Percentiles rank a stretch among this genome's conserved stretches.
Evolutionary conservation across 495 filamentous ascomycete genomes (phyloP).

Genomic region (Penicillium fimorum): DNA sequence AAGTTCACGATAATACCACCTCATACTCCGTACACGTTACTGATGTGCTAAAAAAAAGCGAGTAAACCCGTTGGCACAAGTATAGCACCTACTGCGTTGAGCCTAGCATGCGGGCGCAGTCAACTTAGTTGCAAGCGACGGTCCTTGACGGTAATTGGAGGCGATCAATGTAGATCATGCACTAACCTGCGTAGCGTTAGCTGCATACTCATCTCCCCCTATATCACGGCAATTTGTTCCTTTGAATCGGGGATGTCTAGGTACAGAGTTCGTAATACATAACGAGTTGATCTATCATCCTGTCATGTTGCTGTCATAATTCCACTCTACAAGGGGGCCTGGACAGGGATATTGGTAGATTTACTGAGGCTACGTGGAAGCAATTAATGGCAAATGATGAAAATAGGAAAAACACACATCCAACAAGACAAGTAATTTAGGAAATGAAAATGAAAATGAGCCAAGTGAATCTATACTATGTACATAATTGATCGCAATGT

Average conservation of each 20-base stretch:
- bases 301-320: slow-evolving; percentile 1
- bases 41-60: not conserved
- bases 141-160: not conserved
- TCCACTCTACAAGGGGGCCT: not conserved
- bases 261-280: not conserved
- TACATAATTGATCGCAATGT: no score
- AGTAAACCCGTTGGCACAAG: not conserved
- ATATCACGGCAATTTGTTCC: not conserved
- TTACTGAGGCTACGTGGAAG: not conserved
- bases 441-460: not conserved
- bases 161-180: slow-evolving; percentile 6
- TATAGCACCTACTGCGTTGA: not conserved
- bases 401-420: not conserved
- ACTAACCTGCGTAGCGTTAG: not conserved
- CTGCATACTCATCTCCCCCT: not conserved
- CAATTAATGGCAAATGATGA: not conserved
- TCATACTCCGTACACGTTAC: not conserved
- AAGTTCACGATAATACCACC: not conserved
- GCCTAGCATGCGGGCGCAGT: slow-evolving; percentile 4
- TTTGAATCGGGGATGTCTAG: not conserved
- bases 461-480: not conserved
- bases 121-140: not conserved
- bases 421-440: not conserved
- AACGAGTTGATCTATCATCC: not conserved
- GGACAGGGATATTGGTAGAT: not conserved